Conservation (phyloP, 164 flowering plant species). For the Nymphaea colorata region DNA sequence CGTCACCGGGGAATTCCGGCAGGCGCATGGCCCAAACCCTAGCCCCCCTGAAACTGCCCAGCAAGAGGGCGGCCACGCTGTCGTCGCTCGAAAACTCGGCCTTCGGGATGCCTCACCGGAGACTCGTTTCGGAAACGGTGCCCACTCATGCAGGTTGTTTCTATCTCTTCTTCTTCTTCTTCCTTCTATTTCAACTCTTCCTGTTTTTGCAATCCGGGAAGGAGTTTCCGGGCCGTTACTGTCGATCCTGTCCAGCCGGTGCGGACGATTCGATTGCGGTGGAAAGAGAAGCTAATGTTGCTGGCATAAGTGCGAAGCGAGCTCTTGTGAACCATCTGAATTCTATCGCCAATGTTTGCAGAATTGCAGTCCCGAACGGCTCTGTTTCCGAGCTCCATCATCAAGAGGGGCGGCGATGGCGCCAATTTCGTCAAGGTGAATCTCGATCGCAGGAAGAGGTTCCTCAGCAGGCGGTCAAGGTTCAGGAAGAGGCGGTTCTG, state of each 20-base stretch:
- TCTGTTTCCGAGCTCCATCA: conserved; percentile 4
- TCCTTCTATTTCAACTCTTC: neutral
- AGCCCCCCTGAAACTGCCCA: neutral
- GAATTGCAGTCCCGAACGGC: neutral
- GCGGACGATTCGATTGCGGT: conserved; percentile 2
- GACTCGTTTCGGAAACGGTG: neutral
- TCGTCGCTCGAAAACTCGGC: neutral
- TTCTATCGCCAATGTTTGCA: conserved; percentile 20
- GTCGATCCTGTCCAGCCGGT: neutral
- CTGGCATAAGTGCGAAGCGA: conserved; percentile 9
- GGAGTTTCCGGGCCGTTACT: neutral
- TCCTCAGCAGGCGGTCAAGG: conserved; percentile 17
- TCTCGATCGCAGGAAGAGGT: conserved; percentile 56
- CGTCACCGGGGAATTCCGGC: neutral
- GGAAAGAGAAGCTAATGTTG: conserved; percentile 1
- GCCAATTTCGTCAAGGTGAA: conserved; percentile 87
- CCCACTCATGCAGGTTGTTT: neutral
- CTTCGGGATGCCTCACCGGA: neutral
- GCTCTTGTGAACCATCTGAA: conserved; percentile 25
- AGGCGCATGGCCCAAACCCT: neutral
- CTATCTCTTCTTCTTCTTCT: neutral
- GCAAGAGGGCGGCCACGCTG: neutral
- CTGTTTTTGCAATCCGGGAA: neutral
- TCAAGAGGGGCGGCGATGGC: conserved; percentile 31
- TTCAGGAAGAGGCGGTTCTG: conserved; percentile 22